Base-by-base conservation (phyloP, 2,329 filamentous ascomycete genomes). In the Dactylellina leptospora region DNA sequence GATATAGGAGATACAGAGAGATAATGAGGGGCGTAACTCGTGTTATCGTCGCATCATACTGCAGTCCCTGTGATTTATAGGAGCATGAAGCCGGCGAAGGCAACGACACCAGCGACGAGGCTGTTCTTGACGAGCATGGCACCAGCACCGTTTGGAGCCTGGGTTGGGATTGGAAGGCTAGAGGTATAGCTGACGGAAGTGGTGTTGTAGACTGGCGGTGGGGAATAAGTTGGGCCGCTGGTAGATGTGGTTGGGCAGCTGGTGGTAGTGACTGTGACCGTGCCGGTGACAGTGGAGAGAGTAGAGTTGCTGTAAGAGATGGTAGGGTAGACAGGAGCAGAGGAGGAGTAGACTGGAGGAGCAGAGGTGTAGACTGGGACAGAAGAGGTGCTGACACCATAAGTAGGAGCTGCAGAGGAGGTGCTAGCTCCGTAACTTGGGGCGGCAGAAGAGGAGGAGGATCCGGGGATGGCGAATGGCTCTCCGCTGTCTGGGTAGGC, bases 351-450 rank as follows among this genome's bases (percentile, higher is more conserved):
- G 25, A 61, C 72, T 11, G 48, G 48, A 10, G 58, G 45, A 13
- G 77, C 69, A 64, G 38, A 47, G 20, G 13, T 11, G 78, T 77
- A 81, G 82, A 23, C 78, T 54, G 72, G 77, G 75, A 28, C 78
- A 68, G 2, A 80, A 77, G 6, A 83, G 2, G 47, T 48, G n/a
- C n/a, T n/a, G n/a, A n/a, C n/a, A n/a, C n/a, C n/a, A 27, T 50
- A 50, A 79, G 23, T 79, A 81, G 75, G 80, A 82, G 55, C 75
- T 78, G 50, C 23, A 47, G 27, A 45, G 23, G 22, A 23, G 11
- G 54, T 20, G 11, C 23, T 16, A 36, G 48, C 13, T 36, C 20
- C 33, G 16, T 33, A 28, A 20, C 33, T 38, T 42, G 60, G 28
- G 40, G 68, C 28, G 25, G 27, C 40, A 25, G 48, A 28, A 8